Base-by-base conservation (phyloP, 192 early-diverging fungal species). In the Linnemannia exigua region DNA sequence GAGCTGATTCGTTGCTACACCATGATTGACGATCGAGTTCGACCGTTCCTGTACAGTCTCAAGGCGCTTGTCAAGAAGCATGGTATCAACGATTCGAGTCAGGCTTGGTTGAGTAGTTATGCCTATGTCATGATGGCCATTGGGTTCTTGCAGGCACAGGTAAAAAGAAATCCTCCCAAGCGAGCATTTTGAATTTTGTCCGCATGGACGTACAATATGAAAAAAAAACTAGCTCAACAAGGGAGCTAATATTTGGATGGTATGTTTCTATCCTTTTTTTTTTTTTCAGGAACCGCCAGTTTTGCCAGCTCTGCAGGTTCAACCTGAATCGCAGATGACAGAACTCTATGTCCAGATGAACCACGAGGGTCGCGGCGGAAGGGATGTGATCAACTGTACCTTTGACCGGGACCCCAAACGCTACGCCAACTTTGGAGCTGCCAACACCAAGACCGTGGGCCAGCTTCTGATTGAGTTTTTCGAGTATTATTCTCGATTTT, bases 111-210 rank as follows among this genome's bases (percentile, higher is more conserved):
- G 38, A 87, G 80, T 50, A 87, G 83, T 51, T 90, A 88, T 74
- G 77, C 87, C 2, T 90, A 87, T 38, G 79, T 81, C 16, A 79
- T 90, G 69, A 74, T 88, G 74, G 79, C 70, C 19, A 75, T 85
- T 47, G 82, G 82, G 1, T 85, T 85, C 58, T 63, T 85, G 14
- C 82, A 85, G 25, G 77, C 77, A 3, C 82, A 85, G 82, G 82
- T 76, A 76, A 46, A 47, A 17, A 7, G 31, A 35, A 31, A 1
- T 37, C 9, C 16, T 41, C 38, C 7, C 16, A 7, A 8, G 1
- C 66, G 50, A n/a, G n/a, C n/a, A 22, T 5, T 22, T 28, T 19
- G 20, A 44, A 74, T 37, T 74, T 74, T 5, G 48, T 54, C 33
- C 51, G 48, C 37, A 58, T 7, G 19, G 33, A 0, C 7, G 3